Evolutionary conservation across 768 basidiomycete species (phyloP), one percentile per base, ranked within the genome.

Genomic region (Ramaria rubella): DNA sequence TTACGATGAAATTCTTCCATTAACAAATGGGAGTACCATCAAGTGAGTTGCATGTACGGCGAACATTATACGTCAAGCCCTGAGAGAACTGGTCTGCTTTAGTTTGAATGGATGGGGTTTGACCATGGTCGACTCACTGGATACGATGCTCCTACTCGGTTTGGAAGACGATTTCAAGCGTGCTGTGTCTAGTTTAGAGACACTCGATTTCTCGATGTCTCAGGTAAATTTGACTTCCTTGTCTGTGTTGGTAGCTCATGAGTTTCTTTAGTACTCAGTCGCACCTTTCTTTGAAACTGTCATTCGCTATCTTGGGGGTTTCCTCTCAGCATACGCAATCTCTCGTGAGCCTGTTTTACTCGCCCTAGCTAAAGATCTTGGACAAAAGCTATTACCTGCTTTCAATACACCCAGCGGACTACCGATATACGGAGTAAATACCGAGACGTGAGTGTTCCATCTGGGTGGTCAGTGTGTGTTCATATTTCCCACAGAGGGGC

Each of bases 251-350:
- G 31, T 60, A 49, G 48, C 48, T 52, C 1, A 53, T 45, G 19
- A 27, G 42, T 24, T 42, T n/a, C n/a, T n/a, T n/a, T n/a, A n/a
- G n/a, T n/a, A n/a, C n/a, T n/a, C n/a, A n/a, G n/a, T n/a, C 60
- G 72, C 67, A 0, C 83, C 84, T 1, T 87, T 84, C 67, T 90
- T 90, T 59, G 89, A 94, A 73, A 94, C 91, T 0, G 81, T 87
- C 40, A 96, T 96, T 59, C 82, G 94, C 30, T 88, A 94, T 63
- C 81, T 97, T 1, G 94, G 93, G 2, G 94, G 94, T 5, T 74
- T 94, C 1, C 77, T 94, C 5, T 87, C 87, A 2, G 90, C 88
- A 0, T 86, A 93, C 63, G 84, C 92, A 4, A 73, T 96, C 1
- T 83, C 87, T 0, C 72, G 75, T 15, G 79, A 93, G 54, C 63